Base-by-base conservation (phyloP, 2,329 filamentous ascomycete species). In the Corynespora cassiicola region DNA sequence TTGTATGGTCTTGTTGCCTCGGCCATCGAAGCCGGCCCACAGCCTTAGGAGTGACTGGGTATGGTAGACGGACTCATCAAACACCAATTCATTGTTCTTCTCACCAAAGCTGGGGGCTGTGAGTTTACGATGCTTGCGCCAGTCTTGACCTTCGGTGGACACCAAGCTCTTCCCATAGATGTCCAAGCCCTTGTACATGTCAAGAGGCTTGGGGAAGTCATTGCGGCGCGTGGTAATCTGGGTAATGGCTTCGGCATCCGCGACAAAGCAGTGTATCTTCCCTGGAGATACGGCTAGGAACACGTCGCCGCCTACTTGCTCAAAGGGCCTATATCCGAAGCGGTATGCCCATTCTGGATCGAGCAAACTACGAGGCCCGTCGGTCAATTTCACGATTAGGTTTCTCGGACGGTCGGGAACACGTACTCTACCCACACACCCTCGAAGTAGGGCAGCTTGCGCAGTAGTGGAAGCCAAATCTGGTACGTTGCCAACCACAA, bases 91-190 rank as follows among this genome's bases (percentile, higher is more conserved):
- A 39, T 88, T 85, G 63, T 89, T 91, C 68, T 79, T 83, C 70
- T 92, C 88, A 40, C 85, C 88, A 66, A 92, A 91, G 4, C 81
- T 81, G 1, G 86, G 82, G 18, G 84, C 80, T 1, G 83, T 86
- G 27, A 84, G 78, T 67, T 87, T 89, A 45, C 87, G 80, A 63
- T 92, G 87, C 66, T 80, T 76, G 20, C 83, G 82, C 88, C 87
- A 92, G 18, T 78, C 68, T 1, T 73, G 61, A 1, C 87, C 87
- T 63, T 91, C 87, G 2, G 84, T 82, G 0, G 81, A 82, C 15
- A 91, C 68, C 2, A 91, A 77, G 59, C 88, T 92, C 39, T 81
- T 76, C 22, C 88, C 87, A 60, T 86, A 91, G 15, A 86, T 71
- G 30, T 82, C 76, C 19, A 88, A 69, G 10, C 80, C 71, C 12